Percentiles rank a stretch among this genome's conserved stretches.
phyloP scores from a whole-genome alignment of 2,329 filamentous ascomycete genomes.

The Xylariales sp. region DNA sequence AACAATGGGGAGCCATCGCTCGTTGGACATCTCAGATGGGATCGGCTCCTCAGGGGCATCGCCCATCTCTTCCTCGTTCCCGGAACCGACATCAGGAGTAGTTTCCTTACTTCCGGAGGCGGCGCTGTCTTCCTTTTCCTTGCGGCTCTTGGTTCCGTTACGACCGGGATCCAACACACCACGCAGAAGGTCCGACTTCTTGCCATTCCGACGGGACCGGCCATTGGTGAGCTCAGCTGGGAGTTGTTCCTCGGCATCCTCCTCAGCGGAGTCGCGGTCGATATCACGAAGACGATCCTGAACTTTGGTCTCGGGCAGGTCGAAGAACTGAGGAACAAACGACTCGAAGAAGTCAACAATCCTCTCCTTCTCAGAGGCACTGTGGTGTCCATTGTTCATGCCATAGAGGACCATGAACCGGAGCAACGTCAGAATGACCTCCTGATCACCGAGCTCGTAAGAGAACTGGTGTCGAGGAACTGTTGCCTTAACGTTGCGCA shows the following conservation, averaged over 20 bases:
- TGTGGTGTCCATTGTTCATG: constrained; percentile 64
- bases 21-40: constrained; percentile 59
- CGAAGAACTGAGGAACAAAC: constrained; percentile 74
- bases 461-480: constrained; percentile 68
- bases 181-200: constrained; percentile 76
- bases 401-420: constrained; percentile 62
- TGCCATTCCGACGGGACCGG: constrained; percentile 65
- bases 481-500: constrained; percentile 58
- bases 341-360: constrained; percentile 72
- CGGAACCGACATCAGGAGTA: constrained; percentile 77
- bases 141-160: constrained; percentile 64
- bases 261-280: constrained; percentile 66
- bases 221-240: constrained; percentile 67
- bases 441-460: constrained; percentile 68
- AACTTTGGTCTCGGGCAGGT: constrained; percentile 65
- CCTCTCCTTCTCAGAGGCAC: constrained; percentile 67
- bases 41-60: constrained; percentile 54
- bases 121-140: constrained; percentile 75
- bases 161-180: constrained; percentile 78
- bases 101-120: constrained; percentile 79
- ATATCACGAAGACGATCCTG: constrained; percentile 63
- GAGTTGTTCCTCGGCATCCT: constrained; percentile 70
- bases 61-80: constrained; percentile 70
- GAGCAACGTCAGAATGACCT: constrained; percentile 59
- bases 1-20: constrained; percentile 60